Evolutionary conservation across 2,329 filamentous ascomycete species (phyloP), one percentile per base, ranked within the genome.

Genomic region (Grosmannia penicillata): DNA sequence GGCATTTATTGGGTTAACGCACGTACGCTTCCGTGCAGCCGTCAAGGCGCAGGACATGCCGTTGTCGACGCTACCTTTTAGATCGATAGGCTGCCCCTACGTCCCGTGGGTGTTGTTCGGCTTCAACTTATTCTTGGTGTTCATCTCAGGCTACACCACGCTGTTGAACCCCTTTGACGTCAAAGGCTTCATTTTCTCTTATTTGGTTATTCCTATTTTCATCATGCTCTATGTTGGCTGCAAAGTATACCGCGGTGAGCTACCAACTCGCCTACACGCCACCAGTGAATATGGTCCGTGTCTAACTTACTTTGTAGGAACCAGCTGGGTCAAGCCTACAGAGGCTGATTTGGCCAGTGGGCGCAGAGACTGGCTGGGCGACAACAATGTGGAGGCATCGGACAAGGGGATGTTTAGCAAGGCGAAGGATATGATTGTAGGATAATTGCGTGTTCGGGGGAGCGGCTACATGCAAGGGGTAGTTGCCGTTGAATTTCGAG

Each of bases 121-220:
- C 53, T 76, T 78, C 58, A 78, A 70, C 54, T 43, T 69, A 3
- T 54, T 82, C 34, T 75, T 82, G 43, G 65, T 75, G 37, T 40
- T 82, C 15, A 81, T 78, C 0, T 76, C 77, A 49, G 78, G 78
- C 3, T 83, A 82, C 56, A 75, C 74, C 10, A 66, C 69, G 4
- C 81, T 80, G 50, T 73, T 82, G n/a, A 58, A 58, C 30, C 41
- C 38, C 29, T 82, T 78, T 69, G 62, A 58, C 48, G 68, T 66
- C 11, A 62, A 62, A 41, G 59, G 65, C 37, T 82, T 82, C 47
- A 78, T 82, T 45, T 64, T 71, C 5, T 63, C 68, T n/a, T 82
- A 82, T 48, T 53, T 80, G 47, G 77, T 73, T 45, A 50, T 82
- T 39, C 71, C 81, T 18, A 50, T 82, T 4, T 82, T 81, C 47